Evolutionary conservation across 805 yeast genomes (phyloP), one percentile per base, ranked within the genome.

Genomic region (Hanseniaspora occidentalis): DNA sequence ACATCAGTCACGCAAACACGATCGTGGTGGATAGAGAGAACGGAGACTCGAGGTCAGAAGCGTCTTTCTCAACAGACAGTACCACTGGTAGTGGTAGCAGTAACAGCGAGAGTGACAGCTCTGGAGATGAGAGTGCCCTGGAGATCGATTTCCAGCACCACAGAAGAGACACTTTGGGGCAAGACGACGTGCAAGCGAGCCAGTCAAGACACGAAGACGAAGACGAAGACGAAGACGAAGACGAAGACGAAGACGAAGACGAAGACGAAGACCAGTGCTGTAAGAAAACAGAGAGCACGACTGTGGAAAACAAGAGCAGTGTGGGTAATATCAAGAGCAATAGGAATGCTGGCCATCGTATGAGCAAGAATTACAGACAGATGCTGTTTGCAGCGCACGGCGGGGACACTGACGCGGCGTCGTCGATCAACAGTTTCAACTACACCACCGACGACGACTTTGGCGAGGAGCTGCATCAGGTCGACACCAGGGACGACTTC

Each of bases 161-260:
- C 41, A 41, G 14, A 39, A 31, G 3, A 45, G 38, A 6, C 27
- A 38, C 18, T 31, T 39, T 4, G 46, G 50, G 9, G 50, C 46
- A 29, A 24, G 46, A 23, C 45, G 50, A 36, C 46, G 52, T 36
- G 45, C 47, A 21, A 44, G 46, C 37, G 44, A 43, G n/a, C n/a
- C n/a, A n/a, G n/a, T n/a, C n/a, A n/a, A n/a, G n/a, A n/a, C n/a
- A n/a, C n/a, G 11, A 9, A 35, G 20, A 21, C n/a, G 18, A 26
- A 25, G 39, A 36, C 14, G 20, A 26, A 14, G 35, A 26, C 27
- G 35, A 16, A 8, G 39, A 27, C 17, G 22, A 10, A 13, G 17
- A 11, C 10, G 23, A 23, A 21, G 39, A 36, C 8, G 21, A 23
- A 27, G 39, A 36, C n/a, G 33, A 24, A 6, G 8, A 18, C 27